Percentiles rank a stretch among this genome's conserved stretches.
phyloP scores from a whole-genome alignment of 1,284 basidiomycete species.

The Tilletiaria anomala region DNA sequence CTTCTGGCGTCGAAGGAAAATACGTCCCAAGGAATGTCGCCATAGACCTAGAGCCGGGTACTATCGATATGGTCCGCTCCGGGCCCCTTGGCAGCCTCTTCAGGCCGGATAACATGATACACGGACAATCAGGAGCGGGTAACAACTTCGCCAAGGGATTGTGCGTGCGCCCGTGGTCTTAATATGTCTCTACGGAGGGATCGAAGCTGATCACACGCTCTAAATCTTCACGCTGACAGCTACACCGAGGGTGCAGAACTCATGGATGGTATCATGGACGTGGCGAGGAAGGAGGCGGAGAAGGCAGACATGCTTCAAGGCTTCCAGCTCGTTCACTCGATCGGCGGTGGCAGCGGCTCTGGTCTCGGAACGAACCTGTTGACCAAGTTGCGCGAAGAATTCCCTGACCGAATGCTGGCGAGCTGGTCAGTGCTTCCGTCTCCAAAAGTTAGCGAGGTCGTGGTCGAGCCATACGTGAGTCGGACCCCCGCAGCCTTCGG shows the following conservation, averaged over 20 bases:
- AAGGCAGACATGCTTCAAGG: constrained; percentile 48
- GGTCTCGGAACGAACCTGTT: constrained; percentile 53
- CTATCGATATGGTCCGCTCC: constrained; percentile 84
- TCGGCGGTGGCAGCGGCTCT: constrained; percentile 52
- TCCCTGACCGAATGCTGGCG: constrained; percentile 52
- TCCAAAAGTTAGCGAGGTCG: constrained; percentile 50
- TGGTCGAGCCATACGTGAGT: constrained; percentile 54
- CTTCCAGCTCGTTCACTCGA: constrained; percentile 52
- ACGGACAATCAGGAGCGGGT: constrained; percentile 48
- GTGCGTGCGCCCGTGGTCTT: too few species aligned
- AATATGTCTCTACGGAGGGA: too few species aligned
- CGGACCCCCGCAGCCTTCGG: too few species aligned
- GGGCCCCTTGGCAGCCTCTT: constrained; percentile 46
- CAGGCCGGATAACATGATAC: constrained; percentile 53
- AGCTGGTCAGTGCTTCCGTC: constrained; percentile 52
- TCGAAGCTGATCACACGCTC: too few species aligned
- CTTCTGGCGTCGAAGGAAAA: constrained; percentile 29
- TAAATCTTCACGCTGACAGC: constrained; percentile 10
- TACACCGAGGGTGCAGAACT: constrained; percentile 43
- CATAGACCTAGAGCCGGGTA: constrained; percentile 79
- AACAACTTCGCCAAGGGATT: constrained; percentile 51
- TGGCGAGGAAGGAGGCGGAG: constrained; percentile 51
- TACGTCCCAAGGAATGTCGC: constrained; percentile 30
- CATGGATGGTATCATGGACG: constrained; percentile 49
- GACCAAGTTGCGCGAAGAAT: constrained; percentile 52